A percentile compares a stretch with the other conserved stretches of the same genome.
These are phyloP conservation scores for Xanthoconium stramineum DNA, from an alignment of 768 basidiomycete genomes.

Conservation along the genomic window DNA sequence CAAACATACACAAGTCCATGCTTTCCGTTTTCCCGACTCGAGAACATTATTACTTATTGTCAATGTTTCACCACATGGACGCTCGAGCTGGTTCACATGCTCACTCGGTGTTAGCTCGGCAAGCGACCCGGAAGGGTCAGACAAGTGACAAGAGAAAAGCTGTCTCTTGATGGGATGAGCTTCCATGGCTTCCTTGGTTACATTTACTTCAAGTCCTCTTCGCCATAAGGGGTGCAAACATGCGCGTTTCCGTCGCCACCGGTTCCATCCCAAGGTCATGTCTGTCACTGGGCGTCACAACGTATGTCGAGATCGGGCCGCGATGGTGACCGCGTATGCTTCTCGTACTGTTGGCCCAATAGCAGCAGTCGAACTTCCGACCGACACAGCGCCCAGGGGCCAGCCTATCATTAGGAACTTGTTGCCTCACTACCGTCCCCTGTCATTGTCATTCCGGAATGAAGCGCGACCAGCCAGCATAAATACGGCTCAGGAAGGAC, in stretches of 20 bases:
- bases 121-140: neutral
- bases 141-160: neutral
- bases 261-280: neutral
- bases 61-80: neutral
- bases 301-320: neutral
- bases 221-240: neutral
- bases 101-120: neutral
- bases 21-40: no score
- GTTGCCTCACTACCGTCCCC: no score
- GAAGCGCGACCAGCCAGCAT: neutral
- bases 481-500: constrained; percentile 8
- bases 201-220: no score
- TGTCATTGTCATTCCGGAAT: no score
- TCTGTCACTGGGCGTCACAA: neutral
- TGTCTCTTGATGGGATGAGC: neutral
- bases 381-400: no score
- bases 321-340: neutral
- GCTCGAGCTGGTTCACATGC: neutral
- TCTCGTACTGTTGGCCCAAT: neutral
- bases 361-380: neutral
- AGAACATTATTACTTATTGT: no score
- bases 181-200: neutral
- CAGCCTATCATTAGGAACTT: no score
- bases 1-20: no score
- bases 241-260: neutral